A percentile compares a stretch with the other conserved stretches of the same genome.
Evolutionary conservation across 306 rosid genomes (phyloP).

Genomic region (Alnus glutinosa): DNA sequence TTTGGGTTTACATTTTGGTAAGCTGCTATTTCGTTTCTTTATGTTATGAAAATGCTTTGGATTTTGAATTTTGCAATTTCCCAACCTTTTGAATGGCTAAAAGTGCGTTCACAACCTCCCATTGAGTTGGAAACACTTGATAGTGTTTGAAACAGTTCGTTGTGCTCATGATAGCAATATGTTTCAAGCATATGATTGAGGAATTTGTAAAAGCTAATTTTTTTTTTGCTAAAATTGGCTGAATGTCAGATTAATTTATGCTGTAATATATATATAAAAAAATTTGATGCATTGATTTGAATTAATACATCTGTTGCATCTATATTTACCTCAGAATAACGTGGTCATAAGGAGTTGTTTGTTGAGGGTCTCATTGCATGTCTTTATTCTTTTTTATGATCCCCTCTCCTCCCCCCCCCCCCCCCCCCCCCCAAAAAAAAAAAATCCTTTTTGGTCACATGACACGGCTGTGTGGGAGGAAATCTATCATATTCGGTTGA

Average conservation of each 20-base stretch:
- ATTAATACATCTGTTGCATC: background rate
- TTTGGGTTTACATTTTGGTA: background rate
- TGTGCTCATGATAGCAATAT: background rate
- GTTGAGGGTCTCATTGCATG: background rate
- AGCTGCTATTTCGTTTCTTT: background rate
- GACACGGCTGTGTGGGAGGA: background rate
- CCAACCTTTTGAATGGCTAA: background rate
- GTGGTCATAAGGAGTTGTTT: background rate
- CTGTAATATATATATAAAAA: background rate
- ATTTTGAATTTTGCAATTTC: background rate
- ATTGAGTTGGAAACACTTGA: background rate
- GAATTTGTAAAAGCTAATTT: background rate
- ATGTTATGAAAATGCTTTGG: background rate
- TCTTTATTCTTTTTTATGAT: background rate
- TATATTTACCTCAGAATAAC: background rate
- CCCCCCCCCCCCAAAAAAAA: background rate
- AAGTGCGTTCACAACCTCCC: background rate
- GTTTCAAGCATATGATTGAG: background rate
- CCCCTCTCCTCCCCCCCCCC: background rate
- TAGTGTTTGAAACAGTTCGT: background rate
- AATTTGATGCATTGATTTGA: background rate
- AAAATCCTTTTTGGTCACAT: no score
- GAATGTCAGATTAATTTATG: background rate
- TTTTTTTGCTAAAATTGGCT: background rate
- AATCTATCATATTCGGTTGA: no score